Evolutionary conservation across 2,329 filamentous ascomycete genomes (phyloP), one percentile per base, ranked within the genome.

Genomic region (Alternaria gaisen): DNA sequence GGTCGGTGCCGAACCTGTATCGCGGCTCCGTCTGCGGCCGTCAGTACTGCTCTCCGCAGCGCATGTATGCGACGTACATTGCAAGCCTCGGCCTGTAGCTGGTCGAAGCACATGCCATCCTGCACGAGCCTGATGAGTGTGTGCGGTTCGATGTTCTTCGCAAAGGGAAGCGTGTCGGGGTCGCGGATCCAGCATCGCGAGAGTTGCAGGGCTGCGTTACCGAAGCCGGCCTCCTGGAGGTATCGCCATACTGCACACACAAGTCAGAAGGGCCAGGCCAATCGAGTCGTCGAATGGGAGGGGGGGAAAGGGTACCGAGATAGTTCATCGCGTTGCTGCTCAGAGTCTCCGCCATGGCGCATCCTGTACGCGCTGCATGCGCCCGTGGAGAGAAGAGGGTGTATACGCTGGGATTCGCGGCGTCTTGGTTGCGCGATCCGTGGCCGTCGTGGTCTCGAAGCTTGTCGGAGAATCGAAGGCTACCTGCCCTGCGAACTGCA

Each of bases 261-360:
- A 34, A 34, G 64, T 69, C 55, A 69, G 66, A 32, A 7, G 42
- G 36, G 54, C 56, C 56, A 56, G 51, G 58, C 41, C 41, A 60
- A 41, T 41, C 34, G 24, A 26, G 57, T 36, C 28, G 41, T 44
- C 26, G 41, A 38, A 30, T 36, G 51, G 54, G 53, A 40, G 28
- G 10, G 28, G 10, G 47, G 54, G 53, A 40, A 42, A 28, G 24
- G 38, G 59, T 64, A 71, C 70, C 67, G 73, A 90, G 81, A 80
- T 90, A 89, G 80, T 90, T 90, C 75, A 90, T 84, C 76, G 89
- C 87, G 81, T 90, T 84, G 67, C 83, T 85, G 71, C 81, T 85
- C 64, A 87, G 79, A 50, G 82, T 72, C 66, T 75, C 72, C 54
- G 77, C 73, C 77, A 81, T 81, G 68, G 78, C 77, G 78, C 79